Evolutionary conservation across 495 filamentous ascomycete genomes (phyloP), one percentile per base, ranked within the genome.

Genomic region (Penicillium salamii): DNA sequence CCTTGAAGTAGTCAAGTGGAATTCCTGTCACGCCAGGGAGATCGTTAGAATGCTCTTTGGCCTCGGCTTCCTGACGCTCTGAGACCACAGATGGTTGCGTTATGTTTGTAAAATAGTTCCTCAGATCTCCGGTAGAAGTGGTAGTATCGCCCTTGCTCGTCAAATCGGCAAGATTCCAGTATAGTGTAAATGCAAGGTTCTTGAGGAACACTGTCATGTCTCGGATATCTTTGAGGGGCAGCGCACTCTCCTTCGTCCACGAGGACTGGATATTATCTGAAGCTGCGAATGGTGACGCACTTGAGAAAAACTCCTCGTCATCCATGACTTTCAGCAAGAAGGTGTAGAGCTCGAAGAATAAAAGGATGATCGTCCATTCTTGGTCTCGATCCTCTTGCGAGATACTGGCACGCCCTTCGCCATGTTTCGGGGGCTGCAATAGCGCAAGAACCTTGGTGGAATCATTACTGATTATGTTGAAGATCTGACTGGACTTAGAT

Each of bases 341-440:
- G 11, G 85, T 89, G 65, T 96, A 99, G 9, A 97, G 79, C 57
- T 97, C 93, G 20, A 99, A 76, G 60, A 97, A 99, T 1, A 97
- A 77, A 0, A 97, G 75, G 28, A 96, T 82, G 2, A 92, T 84
- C 12, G 84, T 84, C 95, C 95, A 97, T 62, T 97, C 88, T 49
- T 85, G 81, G 35, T 85, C 81, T 45, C 72, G 68, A 3, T 67
- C 63, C 28, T 66, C 44, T 32, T 59, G 57, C 7, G 58, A 46
- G 32, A 62, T 47, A 23, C 52, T 15, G 44, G 51, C 17, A 31
- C 42, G 19, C 24, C 56, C 62, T 21, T 45, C 57, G 18, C 56
- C 34, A 5, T 66, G 59, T 24, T 62, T 37, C 1, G 49, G 50
- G 8, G 70, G 63, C 50, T 79, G 78, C 37, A 91, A 63, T 11